These are phyloP conservation scores for Chenopodium berlandieri DNA, from an alignment of 148 eudicot genomes.

Conservation along the genomic window DNA sequence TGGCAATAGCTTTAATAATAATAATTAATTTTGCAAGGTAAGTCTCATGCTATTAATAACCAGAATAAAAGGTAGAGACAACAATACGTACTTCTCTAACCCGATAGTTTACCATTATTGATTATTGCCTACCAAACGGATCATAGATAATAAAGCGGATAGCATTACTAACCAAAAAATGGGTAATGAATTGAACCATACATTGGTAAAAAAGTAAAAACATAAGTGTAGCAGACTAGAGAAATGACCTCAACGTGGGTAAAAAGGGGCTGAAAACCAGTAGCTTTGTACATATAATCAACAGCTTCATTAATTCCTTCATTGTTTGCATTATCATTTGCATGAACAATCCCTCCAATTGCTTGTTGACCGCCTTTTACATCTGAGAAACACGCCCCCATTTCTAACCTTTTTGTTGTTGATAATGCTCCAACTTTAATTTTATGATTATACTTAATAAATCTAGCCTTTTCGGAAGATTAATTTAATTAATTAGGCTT, in stretches of 20 bases:
- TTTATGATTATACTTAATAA: too few species aligned
- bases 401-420: background rate
- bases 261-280: conserved; percentile 47
- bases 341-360: background rate
- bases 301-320: background rate
- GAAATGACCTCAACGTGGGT: conserved; percentile 50
- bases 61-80: too few species aligned
- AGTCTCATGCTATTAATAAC: too few species aligned
- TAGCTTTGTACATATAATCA: conserved; percentile 32
- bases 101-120: too few species aligned
- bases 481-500: background rate
- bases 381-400: conserved; percentile 27
- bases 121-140: too few species aligned
- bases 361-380: conserved; percentile 19
- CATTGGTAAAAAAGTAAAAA: background rate
- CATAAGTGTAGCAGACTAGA: background rate
- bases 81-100: too few species aligned
- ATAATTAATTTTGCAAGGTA: too few species aligned
- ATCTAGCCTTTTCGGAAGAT: background rate
- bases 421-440: too few species aligned
- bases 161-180: too few species aligned
- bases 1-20: too few species aligned
- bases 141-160: too few species aligned
- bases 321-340: background rate
- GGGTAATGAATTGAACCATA: too few species aligned